Conservation (phyloP, 164 flowering plant species). For the Nelumbo lutea region DNA sequence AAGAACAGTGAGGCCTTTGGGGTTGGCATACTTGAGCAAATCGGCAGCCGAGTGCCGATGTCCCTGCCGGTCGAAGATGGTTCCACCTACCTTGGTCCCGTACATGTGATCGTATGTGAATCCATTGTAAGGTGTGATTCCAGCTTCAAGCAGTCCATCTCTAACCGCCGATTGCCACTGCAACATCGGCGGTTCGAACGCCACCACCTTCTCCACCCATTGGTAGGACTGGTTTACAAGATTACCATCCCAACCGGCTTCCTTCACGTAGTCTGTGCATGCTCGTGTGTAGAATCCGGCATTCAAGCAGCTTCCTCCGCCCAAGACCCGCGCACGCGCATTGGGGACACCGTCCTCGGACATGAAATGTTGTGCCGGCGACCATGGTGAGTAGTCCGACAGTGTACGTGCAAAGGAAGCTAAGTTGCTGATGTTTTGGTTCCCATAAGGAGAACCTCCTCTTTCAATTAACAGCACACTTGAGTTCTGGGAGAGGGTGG, state of each 20-base stretch:
- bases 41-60: conserved; percentile 81
- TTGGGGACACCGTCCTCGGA: conserved; percentile 78
- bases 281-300: conserved; percentile 83
- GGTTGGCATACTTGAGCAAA: conserved; percentile 62
- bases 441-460: conserved; percentile 72
- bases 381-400: conserved; percentile 35
- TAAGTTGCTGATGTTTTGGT: conserved; percentile 40
- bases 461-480: conserved; percentile 63
- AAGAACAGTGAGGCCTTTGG: conserved; percentile 37
- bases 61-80: conserved; percentile 64
- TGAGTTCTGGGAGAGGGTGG: conserved; percentile 62
- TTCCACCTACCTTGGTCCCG: conserved; percentile 84
- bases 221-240: conserved; percentile 50
- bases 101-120: conserved; percentile 58
- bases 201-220: conserved; percentile 75
- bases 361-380: conserved; percentile 57
- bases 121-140: conserved; percentile 62
- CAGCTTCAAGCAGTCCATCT: conserved; percentile 63
- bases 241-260: conserved; percentile 38
- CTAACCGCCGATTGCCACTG: conserved; percentile 76
- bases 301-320: conserved; percentile 69
- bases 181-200: conserved; percentile 45
- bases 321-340: conserved; percentile 60
- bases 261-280: conserved; percentile 19
- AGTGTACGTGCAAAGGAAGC: conserved; percentile 33